Percentiles rank a stretch among this genome's conserved stretches.
These are phyloP conservation scores for Apodospora peruviana DNA, from an alignment of 495 filamentous ascomycete species.

Conservation along the genomic window DNA sequence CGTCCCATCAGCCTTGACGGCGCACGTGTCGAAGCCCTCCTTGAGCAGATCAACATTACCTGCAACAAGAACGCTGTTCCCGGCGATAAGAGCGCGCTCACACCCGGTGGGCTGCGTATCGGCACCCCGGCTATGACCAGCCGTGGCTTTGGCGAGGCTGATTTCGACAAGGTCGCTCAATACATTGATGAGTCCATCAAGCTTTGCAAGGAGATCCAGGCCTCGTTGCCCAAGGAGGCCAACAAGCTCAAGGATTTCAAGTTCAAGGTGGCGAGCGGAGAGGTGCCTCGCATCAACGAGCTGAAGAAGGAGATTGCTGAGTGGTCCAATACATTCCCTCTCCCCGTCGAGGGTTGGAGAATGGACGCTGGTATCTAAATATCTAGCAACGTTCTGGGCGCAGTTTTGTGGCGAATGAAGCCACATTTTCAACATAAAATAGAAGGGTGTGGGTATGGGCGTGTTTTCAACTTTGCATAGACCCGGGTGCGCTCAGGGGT, in stretches of 20 bases:
- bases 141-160: constrained; percentile 86
- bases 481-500: constrained; percentile 1
- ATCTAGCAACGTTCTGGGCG: too few relatives aligned
- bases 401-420: too few relatives aligned
- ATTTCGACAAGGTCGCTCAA: constrained; percentile 83
- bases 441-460: constrained; percentile 12
- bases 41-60: constrained; percentile 97
- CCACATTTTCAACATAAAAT: constrained; percentile 20
- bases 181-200: constrained; percentile 85
- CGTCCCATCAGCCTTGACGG: constrained; percentile 77
- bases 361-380: constrained; percentile 44
- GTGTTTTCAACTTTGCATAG: constrained; percentile 19
- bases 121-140: constrained; percentile 96
- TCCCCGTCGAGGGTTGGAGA: constrained; percentile 71
- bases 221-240: constrained; percentile 80
- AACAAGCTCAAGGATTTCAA: constrained; percentile 99
- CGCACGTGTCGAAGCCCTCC: constrained; percentile 91
- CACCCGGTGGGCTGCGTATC: constrained; percentile 89
- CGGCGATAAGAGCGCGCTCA: constrained; percentile 95
- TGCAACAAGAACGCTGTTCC: constrained; percentile 99
- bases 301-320: constrained; percentile 82
- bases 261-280: constrained; percentile 74
- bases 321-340: constrained; percentile 89
- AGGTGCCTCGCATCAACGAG: constrained; percentile 69
- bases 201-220: constrained; percentile 80